Percentiles rank a stretch among this genome's conserved stretches.
These are phyloP conservation scores for Exserohilum rostratum DNA, from an alignment of 2,329 filamentous ascomycete species.

Conservation along the genomic window DNA sequence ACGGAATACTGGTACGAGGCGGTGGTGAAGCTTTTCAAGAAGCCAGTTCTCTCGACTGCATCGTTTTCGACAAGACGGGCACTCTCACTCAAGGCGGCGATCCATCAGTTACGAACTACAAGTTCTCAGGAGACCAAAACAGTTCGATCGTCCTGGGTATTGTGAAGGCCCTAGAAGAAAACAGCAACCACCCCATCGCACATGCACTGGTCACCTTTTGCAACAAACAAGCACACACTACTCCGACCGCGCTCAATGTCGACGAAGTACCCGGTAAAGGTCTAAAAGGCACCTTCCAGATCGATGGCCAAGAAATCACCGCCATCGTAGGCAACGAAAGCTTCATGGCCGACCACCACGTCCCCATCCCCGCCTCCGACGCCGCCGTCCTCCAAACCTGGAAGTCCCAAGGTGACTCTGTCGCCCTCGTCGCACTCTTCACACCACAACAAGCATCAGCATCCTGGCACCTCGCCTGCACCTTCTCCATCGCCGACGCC, in stretches of 20 bases:
- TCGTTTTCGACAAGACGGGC: slow-evolving; percentile 89
- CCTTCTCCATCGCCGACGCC: slow-evolving; percentile 80
- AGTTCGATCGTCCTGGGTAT: slow-evolving; percentile 56
- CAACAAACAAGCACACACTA: slow-evolving; percentile 23
- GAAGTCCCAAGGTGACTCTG: slow-evolving; percentile 51
- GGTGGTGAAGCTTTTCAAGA: slow-evolving; percentile 87
- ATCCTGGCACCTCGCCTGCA: slow-evolving; percentile 60
- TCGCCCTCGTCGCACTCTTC: slow-evolving; percentile 48
- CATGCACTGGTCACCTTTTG: slow-evolving; percentile 72
- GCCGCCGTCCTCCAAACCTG: slow-evolving; percentile 41
- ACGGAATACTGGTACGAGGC: slow-evolving; percentile 82
- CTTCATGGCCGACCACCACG: slow-evolving; percentile 60
- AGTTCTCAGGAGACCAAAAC: slow-evolving; percentile 43
- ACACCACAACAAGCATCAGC: slow-evolving; percentile 3
- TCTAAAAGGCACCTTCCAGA: slow-evolving; percentile 63
- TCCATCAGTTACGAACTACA: slow-evolving; percentile 68
- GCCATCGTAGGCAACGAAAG: slow-evolving; percentile 75
- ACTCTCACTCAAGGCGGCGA: slow-evolving; percentile 77
- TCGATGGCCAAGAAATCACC: slow-evolving; percentile 33
- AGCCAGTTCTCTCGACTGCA: slow-evolving; percentile 75
- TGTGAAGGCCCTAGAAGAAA: slow-evolving; percentile 68
- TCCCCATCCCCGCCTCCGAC: slow-evolving; percentile 34
- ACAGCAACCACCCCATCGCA: slow-evolving; percentile 76
- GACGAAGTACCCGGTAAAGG: slow-evolving; percentile 76
- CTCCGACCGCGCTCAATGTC: slow-evolving; percentile 47